Conservation (phyloP, 441 rosid genomes). For the Euphorbia schlechtendalii region DNA sequence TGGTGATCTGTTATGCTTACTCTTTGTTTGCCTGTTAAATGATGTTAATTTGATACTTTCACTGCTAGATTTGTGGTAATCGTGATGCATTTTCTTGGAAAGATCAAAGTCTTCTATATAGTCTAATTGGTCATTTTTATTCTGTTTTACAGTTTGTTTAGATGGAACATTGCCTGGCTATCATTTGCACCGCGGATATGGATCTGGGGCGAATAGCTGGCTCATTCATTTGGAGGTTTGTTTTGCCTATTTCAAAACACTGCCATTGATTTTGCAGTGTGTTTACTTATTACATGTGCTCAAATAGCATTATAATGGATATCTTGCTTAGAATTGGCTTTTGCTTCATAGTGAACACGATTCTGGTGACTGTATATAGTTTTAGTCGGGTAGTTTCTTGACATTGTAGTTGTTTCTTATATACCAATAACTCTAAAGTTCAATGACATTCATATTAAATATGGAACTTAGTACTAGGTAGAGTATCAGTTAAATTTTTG, state of each 20-base stretch:
- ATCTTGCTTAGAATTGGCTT: not conserved
- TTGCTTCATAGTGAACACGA: not conserved
- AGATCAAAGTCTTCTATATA: slow-evolving; percentile 7
- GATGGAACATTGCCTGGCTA: slow-evolving; percentile 98
- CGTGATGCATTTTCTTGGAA: not conserved
- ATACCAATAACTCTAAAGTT: too few species aligned
- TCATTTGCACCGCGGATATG: slow-evolving; percentile 78
- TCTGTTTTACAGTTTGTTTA: slow-evolving; percentile 62
- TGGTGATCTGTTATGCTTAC: not conserved
- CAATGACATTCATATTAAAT: too few species aligned
- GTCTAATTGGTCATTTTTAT: slow-evolving; percentile 16
- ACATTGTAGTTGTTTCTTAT: too few species aligned
- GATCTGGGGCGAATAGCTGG: slow-evolving; percentile 87
- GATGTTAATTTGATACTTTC: not conserved
- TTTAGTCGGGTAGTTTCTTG: not conserved
- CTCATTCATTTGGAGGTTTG: slow-evolving; percentile 90
- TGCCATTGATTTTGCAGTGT: not conserved
- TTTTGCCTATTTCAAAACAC: not conserved
- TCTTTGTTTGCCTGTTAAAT: not conserved
- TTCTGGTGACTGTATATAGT: not conserved
- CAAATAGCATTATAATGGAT: not conserved
- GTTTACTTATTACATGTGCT: not conserved
- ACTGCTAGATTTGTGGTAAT: too few species aligned
- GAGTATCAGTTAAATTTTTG: too few species aligned
- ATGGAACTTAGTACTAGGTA: too few species aligned